These are phyloP conservation scores for Diddensiella caesifluorescens DNA, from an alignment of 805 yeast species.

Conservation along the genomic window DNA sequence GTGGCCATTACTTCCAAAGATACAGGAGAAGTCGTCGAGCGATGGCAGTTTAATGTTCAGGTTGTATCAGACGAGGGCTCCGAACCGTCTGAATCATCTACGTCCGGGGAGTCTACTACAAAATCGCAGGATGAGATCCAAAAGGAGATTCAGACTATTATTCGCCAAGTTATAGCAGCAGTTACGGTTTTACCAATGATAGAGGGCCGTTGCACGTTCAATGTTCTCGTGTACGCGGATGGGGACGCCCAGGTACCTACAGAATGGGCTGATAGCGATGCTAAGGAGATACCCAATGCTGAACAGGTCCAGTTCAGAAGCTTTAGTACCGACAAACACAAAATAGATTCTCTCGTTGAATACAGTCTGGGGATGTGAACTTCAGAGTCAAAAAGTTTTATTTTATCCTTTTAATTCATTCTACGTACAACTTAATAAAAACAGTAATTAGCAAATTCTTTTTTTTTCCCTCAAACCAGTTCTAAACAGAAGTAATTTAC, in stretches of 20 bases:
- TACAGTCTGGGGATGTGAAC: conserved; percentile 40
- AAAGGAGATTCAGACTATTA: conserved; percentile 73
- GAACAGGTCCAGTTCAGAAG: conserved; percentile 68
- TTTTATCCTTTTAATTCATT: background rate
- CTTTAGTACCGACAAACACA: conserved; percentile 62
- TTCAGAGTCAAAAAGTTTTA: background rate
- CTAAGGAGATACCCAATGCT: conserved; percentile 48
- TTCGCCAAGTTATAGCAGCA: conserved; percentile 84
- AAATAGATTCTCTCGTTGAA: conserved; percentile 67
- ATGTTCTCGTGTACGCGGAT: conserved; percentile 77
- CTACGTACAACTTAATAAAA: background rate
- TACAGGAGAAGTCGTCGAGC: conserved; percentile 63
- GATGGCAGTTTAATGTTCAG: conserved; percentile 79
- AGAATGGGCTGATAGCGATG: conserved; percentile 81
- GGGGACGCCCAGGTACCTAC: conserved; percentile 55
- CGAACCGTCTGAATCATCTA: conserved; percentile 1
- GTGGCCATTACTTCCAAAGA: conserved; percentile 68
- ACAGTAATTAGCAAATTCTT: background rate
- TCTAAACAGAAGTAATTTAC: conserved; percentile 13
- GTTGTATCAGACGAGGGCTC: conserved; percentile 26
- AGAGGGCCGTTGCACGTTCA: conserved; percentile 65
- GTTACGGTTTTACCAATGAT: conserved; percentile 79
- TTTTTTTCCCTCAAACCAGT: background rate
- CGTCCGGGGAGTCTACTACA: background rate
- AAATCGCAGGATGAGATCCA: conserved; percentile 50